These are phyloP conservation scores for Talaromyces ruber DNA, from an alignment of 495 filamentous ascomycete species.

Conservation along the genomic window DNA sequence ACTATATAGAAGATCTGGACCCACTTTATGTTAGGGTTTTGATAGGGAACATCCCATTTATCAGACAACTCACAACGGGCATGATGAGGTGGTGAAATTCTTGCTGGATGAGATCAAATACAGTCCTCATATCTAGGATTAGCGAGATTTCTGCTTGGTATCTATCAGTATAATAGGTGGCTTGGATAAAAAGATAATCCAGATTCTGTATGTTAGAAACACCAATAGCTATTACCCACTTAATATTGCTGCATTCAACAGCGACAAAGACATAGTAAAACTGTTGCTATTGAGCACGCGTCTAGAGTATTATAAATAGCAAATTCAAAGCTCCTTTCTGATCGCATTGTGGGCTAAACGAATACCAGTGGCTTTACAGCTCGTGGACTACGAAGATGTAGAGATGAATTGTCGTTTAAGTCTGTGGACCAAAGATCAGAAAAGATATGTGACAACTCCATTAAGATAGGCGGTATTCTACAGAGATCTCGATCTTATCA, in stretches of 20 bases:
- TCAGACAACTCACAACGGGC: not conserved
- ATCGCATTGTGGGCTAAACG: not conserved
- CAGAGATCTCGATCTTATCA: not conserved
- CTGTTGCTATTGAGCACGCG: not conserved
- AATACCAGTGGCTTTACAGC: not conserved
- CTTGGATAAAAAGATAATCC: not conserved
- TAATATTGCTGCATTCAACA: not conserved
- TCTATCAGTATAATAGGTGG: not conserved
- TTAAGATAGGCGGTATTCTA: not conserved
- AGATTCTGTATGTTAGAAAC: not conserved
- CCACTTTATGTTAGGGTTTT: not conserved
- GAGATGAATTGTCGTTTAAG: not conserved
- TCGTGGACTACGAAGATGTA: not conserved
- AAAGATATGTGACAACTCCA: not conserved
- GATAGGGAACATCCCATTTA: not conserved
- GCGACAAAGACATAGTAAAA: not conserved
- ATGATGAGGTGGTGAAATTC: not conserved
- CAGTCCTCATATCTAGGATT: not conserved
- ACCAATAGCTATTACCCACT: not conserved
- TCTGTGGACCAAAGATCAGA: not conserved
- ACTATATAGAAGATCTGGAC: not conserved
- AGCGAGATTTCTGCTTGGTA: not conserved
- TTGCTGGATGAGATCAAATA: not conserved
- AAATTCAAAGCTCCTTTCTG: slow-evolving; percentile 20
- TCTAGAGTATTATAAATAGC: slow-evolving; percentile 13